These are phyloP conservation scores for Simplicillium sp. DNA, from an alignment of 2,329 filamentous ascomycete genomes.

Conservation along the genomic window DNA sequence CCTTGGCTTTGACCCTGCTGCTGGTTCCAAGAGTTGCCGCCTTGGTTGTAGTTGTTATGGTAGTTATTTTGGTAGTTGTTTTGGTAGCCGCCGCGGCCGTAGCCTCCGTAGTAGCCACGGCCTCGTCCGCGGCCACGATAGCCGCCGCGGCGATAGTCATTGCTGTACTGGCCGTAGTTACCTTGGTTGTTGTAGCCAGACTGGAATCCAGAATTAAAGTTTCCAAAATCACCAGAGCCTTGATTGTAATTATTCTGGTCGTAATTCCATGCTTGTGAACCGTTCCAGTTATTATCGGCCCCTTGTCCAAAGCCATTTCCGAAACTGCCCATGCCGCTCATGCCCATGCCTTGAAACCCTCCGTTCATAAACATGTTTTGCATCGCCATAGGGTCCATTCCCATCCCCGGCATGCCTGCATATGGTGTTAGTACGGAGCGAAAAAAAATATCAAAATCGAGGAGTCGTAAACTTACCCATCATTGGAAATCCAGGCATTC, in stretches of 20 bases:
- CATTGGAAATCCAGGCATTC: slow-evolving; percentile 60
- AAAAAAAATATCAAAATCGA: background rate
- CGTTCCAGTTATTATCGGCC: slow-evolving; percentile 72
- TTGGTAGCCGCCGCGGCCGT: slow-evolving; percentile 46
- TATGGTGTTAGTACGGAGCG: background rate
- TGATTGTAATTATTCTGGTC: slow-evolving; percentile 84
- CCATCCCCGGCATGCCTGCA: slow-evolving; percentile 72
- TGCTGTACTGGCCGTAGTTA: slow-evolving; percentile 78
- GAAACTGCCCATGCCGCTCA: slow-evolving; percentile 68
- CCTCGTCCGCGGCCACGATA: slow-evolving; percentile 57
- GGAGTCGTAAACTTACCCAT: slow-evolving; percentile 69
- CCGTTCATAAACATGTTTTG: slow-evolving; percentile 73
- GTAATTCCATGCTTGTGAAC: slow-evolving; percentile 74
- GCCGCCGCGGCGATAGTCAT: slow-evolving; percentile 61
- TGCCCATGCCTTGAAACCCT: slow-evolving; percentile 70
- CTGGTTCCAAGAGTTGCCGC: too few relatives aligned
- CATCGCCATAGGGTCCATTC: slow-evolving; percentile 73
- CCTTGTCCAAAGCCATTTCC: slow-evolving; percentile 51
- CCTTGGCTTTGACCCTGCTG: slow-evolving; percentile 3
- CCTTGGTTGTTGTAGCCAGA: slow-evolving; percentile 74
- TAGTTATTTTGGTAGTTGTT: slow-evolving; percentile 26
- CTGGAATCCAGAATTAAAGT: slow-evolving; percentile 67
- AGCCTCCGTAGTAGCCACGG: slow-evolving; percentile 40
- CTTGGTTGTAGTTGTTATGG: slow-evolving; percentile 20
- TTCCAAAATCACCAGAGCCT: slow-evolving; percentile 73